Base-by-base conservation (phyloP, 352 stramenopile genomes). In the Paralagenidium karlingii region DNA sequence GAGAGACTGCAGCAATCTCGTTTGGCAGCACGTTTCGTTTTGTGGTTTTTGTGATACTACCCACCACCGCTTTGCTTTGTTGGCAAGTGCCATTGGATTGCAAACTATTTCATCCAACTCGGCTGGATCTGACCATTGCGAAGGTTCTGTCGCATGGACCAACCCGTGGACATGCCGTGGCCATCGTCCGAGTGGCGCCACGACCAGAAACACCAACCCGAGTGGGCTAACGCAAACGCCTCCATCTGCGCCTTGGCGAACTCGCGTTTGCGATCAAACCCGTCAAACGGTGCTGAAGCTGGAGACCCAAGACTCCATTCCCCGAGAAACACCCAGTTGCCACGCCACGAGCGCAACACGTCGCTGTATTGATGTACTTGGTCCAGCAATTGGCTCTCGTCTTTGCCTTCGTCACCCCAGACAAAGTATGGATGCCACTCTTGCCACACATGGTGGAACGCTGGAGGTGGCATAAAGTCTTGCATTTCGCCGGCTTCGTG, bases 191-290 rank as follows among this genome's bases (percentile, higher is more conserved):
- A 70, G 34, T 89, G 75, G 22, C 67, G 64, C 78, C 78, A 92
- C 25, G 58, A 82, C 78, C 78, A 92, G 58, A 92, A 92, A 18
- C 77, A 73, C 75, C 74, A 92, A 15, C 77, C 77, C 2, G 67
- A 60, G 38, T 86, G 69, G n/a, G 76, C 76, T 5, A 63, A 48
- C 24, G 47, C 49, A 29, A 87, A 82, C 0, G 62, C 64, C 18
- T 69, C 42, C 3, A 86, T 53, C 47, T 85, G 71, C 0, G 68
- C 64, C 15, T 61, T 46, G 1, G 68, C 78, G 19, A 87, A 80
- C 19, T 60, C 49, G 36, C 63, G 47, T 33, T 84, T 41, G 24
- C 55, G 40, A 13, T 51, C 7, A 28, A 54, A 58, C 43, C 86
- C 62, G 7, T 71, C 55, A 38, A 89, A 88, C 0, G 73, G 57